Base-by-base conservation (phyloP, 345 rosid genomes). In the Citrus reticulata region DNA sequence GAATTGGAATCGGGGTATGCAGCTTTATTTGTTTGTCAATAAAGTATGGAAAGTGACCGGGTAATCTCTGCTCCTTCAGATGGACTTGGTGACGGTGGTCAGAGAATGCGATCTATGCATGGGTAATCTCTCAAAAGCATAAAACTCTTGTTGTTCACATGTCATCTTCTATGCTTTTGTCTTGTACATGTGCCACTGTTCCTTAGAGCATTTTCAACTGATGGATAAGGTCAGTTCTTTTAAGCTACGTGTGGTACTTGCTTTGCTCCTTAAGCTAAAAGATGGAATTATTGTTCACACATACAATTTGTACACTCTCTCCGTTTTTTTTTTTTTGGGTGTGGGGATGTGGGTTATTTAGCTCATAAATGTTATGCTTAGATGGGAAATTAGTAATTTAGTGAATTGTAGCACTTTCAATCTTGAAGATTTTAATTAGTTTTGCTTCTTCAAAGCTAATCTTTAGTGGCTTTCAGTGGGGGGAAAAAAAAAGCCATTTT, bases 21-120 rank as follows among this genome's bases (percentile, higher is more conserved):
- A 77, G 83, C 71, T 78, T 85, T 85, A 77, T 72, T 79, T 77
- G 67, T 79, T 78, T 82, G 77, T 80, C 79, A 62, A 88, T 79
- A 49, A 89, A 86, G 57, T 78, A 96, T 96, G 99, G 92, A 91
- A 88, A 84, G 93, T 92, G 93, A 92, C 55, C 82, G 77, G 81
- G 82, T 86, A 69, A 75, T 84, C 58, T 82, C 90, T 75, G 83
- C 88, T 78, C 93, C 93, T 66, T 77, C 88, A n/a, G 89, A 85
- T 82, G 93, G 94, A 83, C 78, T 74, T 73, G 39, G 74, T 25
- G 87, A 87, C 72, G 88, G 87, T 72, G 84, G 66, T 78, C 87
- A 84, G 57, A 90, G 85, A 88, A 65, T 81, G 25, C 93, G 91
- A 79, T 82, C 89, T 75, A 80, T 81, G 71, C 96, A 91, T 37